Conservation (phyloP, 768 basidiomycete species). For the Serendipita sp. region DNA sequence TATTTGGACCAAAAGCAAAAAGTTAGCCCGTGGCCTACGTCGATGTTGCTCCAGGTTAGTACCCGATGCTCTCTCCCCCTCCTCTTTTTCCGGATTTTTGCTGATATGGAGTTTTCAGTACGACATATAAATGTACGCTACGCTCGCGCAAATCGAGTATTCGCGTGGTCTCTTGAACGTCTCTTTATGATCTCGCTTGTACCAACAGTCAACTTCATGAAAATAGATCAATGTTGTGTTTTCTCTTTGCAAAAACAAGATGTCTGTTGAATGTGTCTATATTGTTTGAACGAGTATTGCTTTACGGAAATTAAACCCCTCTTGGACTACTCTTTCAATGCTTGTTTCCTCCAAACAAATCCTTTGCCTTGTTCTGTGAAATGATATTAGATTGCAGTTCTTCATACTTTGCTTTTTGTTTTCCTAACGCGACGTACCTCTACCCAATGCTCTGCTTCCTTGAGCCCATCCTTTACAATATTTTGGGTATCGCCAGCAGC, state of each 20-base stretch:
- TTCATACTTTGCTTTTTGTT: no score
- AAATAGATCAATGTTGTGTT: neutral
- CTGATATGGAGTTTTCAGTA: neutral
- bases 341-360: neutral
- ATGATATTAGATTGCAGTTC: neutral
- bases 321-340: neutral
- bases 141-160: neutral
- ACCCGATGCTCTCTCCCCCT: neutral
- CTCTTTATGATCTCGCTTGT: neutral
- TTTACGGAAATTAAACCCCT: neutral
- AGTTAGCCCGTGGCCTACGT: constrained; percentile 50
- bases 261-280: neutral
- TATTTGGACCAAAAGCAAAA: constrained; percentile 38
- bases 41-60: constrained; percentile 35
- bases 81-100: neutral
- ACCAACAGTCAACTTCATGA: neutral
- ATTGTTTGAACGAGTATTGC: neutral
- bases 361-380: neutral
- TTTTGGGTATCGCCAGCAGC: neutral
- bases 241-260: neutral
- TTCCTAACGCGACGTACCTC: neutral
- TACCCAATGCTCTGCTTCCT: neutral
- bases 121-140: constrained; percentile 3
- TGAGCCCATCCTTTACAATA: neutral
- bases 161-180: neutral